A percentile compares a stretch with the other conserved stretches of the same genome.
These are phyloP conservation scores for Brettanomyces bruxellensis DNA, from an alignment of 805 yeast genomes.

Conservation along the genomic window DNA sequence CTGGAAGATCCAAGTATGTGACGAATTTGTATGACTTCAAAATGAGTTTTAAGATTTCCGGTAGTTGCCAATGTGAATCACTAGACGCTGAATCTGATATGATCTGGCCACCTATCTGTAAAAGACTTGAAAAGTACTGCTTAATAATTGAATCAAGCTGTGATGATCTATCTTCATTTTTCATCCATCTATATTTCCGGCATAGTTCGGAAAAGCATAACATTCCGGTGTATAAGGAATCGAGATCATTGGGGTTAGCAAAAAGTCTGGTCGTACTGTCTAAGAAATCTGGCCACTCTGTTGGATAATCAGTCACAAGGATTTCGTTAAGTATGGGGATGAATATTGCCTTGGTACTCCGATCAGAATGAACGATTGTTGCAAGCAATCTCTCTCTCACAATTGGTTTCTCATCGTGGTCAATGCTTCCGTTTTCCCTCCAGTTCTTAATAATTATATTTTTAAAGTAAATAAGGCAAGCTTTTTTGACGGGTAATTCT, in stretches of 20 bases:
- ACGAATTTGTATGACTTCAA: conserved; percentile 76
- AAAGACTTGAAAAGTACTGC: conserved; percentile 58
- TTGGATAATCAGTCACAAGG: conserved; percentile 32
- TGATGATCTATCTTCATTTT: conserved; percentile 42
- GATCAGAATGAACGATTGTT: conserved; percentile 44
- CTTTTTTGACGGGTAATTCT: conserved; percentile 50
- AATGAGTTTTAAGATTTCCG: conserved; percentile 69
- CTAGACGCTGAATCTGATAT: conserved; percentile 25
- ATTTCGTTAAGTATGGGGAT: conserved; percentile 45
- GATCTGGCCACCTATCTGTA: conserved; percentile 54
- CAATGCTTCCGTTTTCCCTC: conserved; percentile 39
- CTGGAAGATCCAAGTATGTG: conserved; percentile 73
- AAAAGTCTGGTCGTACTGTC: conserved; percentile 40
- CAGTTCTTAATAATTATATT: conserved; percentile 64
- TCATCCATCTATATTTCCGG: conserved; percentile 69
- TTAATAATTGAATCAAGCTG: conserved; percentile 51
- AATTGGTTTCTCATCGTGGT: conserved; percentile 63
- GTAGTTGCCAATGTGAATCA: conserved; percentile 26
- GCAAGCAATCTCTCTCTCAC: conserved; percentile 62
- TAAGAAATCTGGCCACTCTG: conserved; percentile 47
- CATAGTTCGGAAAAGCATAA: conserved; percentile 68
- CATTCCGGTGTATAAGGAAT: conserved; percentile 53
- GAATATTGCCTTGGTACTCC: conserved; percentile 35
- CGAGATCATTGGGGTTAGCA: conserved; percentile 31
- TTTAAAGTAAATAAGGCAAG: conserved; percentile 84